Conservation (phyloP, 2,329 filamentous ascomycete species). For the Cercospora brassicicola region DNA sequence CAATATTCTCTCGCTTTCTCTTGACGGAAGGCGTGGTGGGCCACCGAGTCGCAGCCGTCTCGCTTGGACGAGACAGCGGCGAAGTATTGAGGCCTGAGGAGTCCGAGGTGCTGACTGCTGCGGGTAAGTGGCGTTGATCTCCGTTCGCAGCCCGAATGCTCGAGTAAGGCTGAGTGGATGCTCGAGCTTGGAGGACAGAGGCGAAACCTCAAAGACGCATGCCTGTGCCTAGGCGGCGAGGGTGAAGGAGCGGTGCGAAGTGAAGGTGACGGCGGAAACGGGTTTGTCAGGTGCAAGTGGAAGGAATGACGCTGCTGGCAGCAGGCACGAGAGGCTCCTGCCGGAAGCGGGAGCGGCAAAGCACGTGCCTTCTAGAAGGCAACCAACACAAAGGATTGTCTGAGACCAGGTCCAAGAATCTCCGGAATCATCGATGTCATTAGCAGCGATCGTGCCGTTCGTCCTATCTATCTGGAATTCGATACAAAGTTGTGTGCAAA, state of each 20-base stretch:
- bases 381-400: constrained; percentile 9
- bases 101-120: constrained; percentile 11
- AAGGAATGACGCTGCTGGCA: constrained; percentile 6
- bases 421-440: background rate
- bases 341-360: constrained; percentile 4
- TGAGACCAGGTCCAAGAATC: constrained; percentile 1
- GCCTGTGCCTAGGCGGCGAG: background rate
- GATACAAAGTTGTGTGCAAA: background rate
- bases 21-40: constrained; percentile 19
- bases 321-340: constrained; percentile 4
- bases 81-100: constrained; percentile 2
- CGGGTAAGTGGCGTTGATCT: constrained; percentile 20
- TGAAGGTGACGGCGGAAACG: constrained; percentile 7
- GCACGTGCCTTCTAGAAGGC: constrained; percentile 4
- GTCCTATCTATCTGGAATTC: background rate
- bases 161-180: background rate
- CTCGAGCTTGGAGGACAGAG: background rate
- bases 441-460: background rate
- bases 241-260: background rate
- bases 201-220: background rate
- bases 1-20: constrained; percentile 37
- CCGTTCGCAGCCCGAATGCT: background rate
- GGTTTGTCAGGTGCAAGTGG: constrained; percentile 5
- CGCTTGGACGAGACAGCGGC: constrained; percentile 23
- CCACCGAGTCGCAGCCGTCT: constrained; percentile 27